Evolutionary conservation across 352 stramenopile genomes (phyloP), one percentile per base, ranked within the genome.

Genomic region (Pythium coloratum): DNA sequence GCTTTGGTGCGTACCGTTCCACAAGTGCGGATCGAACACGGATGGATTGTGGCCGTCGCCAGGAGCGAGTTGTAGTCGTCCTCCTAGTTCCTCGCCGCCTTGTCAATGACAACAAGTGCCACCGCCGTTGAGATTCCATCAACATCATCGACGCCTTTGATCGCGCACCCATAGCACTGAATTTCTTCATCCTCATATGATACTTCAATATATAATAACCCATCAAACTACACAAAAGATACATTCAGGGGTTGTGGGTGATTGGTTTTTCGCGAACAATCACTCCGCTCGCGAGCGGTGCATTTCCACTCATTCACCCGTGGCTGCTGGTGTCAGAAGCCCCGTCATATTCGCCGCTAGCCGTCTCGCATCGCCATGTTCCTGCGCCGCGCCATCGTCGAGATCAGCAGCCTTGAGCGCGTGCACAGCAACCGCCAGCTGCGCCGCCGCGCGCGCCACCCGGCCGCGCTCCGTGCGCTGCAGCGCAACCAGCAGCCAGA

Each of bases 341-440:
- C 54, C 49, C 50, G 54, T 38, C 28, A 26, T 40, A 40, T 8
- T 59, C 53, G 16, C 26, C 33, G 55, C 54, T 20, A n/a, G 8
- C 28, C 24, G 16, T 40, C 20, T 60, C 56, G 36, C 24, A 62
- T 64, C 67, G 62, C 57, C 61, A 55, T 54, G 50, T 77, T 91
- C 72, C 65, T 81, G 60, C 86, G 86, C 64, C 78, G 75, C 65
- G 76, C 78, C 61, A 38, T 94, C 60, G 72, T 88, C 54, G 78
- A 73, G 64, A 54, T 71, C 62, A 70, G 65, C 70, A 79, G 69
- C 67, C 53, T 81, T 24, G 75, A 90, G 76, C 87, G 87, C 57
- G 85, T 92, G 71, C 78, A 82, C 67, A 92, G 82, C 71, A 93
- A 95, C 76, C 87, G 87, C 55, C 87, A 95, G 76, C 90, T 95